Evolutionary conservation across 768 basidiomycete species (phyloP).

Genomic region (Suillus placidus): DNA sequence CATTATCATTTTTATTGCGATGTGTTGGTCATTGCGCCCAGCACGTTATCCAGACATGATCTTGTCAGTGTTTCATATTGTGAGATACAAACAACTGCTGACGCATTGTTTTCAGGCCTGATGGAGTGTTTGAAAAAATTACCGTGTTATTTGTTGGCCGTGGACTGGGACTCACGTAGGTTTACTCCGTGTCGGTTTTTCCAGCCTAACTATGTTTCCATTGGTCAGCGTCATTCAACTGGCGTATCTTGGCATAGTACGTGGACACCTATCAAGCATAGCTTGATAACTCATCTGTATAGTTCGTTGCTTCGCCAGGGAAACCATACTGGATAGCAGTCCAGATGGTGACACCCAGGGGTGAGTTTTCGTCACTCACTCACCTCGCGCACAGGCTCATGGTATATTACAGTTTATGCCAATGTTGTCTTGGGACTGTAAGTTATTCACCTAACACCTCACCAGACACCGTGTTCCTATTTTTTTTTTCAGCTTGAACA

Average conservation of each 20-base stretch:
- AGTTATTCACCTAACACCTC: constrained; percentile 4
- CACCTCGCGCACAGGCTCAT: background rate
- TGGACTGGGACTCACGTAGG: constrained; percentile 30
- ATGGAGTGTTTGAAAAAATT: constrained; percentile 9
- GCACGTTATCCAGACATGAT: constrained; percentile 18
- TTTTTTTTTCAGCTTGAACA: constrained; percentile 26
- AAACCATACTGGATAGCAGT: constrained; percentile 28
- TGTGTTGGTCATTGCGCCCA: constrained; percentile 26
- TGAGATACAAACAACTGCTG: background rate
- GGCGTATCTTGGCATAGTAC: constrained; percentile 23
- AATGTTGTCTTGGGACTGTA: constrained; percentile 32
- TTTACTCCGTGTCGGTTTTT: background rate
- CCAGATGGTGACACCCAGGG: constrained; percentile 30
- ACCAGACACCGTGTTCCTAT: background rate
- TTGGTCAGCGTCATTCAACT: constrained; percentile 22
- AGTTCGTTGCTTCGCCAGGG: constrained; percentile 30
- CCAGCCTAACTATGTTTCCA: background rate
- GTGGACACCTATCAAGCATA: background rate
- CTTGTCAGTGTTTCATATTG: constrained; percentile 16
- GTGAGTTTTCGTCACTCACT: constrained; percentile 14
- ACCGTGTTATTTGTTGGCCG: constrained; percentile 17
- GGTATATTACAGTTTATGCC: constrained; percentile 25
- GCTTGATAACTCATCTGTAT: constrained; percentile 1
- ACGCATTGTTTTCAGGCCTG: constrained; percentile 15
- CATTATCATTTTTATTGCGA: constrained; percentile 16